Percentiles rank a stretch among this genome's conserved stretches.
These are phyloP conservation scores for Psilocybe tampanensis DNA, from an alignment of 768 basidiomycete species.

Conservation along the genomic window DNA sequence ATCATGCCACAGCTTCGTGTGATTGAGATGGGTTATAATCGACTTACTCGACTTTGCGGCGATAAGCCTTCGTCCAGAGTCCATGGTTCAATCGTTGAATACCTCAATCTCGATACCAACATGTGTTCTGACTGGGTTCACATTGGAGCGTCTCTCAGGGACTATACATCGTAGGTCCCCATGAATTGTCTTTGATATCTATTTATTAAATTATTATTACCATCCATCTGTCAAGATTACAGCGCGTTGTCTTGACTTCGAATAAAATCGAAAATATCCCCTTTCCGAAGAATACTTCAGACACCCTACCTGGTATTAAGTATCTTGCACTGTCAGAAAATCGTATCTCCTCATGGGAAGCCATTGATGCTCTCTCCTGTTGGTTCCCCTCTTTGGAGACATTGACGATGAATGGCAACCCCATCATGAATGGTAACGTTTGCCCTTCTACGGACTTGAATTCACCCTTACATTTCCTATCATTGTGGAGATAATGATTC, in stretches of 20 bases:
- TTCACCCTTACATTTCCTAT: constrained; percentile 1
- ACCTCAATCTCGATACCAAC: constrained; percentile 77
- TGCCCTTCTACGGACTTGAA: not conserved
- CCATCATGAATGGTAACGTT: constrained; percentile 56
- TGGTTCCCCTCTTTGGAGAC: constrained; percentile 74
- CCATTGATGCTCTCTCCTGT: constrained; percentile 60
- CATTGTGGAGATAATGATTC: constrained; percentile 35
- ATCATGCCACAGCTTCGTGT: constrained; percentile 55
- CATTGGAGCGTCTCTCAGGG: constrained; percentile 43
- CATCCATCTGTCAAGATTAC: constrained; percentile 48
- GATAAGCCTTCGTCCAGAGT: constrained; percentile 17
- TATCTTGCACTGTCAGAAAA: constrained; percentile 70
- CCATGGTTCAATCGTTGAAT: constrained; percentile 37
- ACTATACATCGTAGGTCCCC: constrained; percentile 48
- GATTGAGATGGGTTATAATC: constrained; percentile 77
- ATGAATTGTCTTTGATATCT: constrained; percentile 13
- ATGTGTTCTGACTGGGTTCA: constrained; percentile 56
- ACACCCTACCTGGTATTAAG: constrained; percentile 40
- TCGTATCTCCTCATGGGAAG: constrained; percentile 55
- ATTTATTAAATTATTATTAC: constrained; percentile 10
- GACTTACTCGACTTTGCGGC: constrained; percentile 39
- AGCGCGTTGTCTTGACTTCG: constrained; percentile 65
- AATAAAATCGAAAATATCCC: constrained; percentile 61
- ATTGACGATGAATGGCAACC: constrained; percentile 64
- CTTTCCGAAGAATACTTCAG: constrained; percentile 28